Percentiles rank a stretch among this genome's conserved stretches.
These are phyloP conservation scores for Wickerhamomyces bisporus DNA, from an alignment of 805 yeast species.

Conservation along the genomic window DNA sequence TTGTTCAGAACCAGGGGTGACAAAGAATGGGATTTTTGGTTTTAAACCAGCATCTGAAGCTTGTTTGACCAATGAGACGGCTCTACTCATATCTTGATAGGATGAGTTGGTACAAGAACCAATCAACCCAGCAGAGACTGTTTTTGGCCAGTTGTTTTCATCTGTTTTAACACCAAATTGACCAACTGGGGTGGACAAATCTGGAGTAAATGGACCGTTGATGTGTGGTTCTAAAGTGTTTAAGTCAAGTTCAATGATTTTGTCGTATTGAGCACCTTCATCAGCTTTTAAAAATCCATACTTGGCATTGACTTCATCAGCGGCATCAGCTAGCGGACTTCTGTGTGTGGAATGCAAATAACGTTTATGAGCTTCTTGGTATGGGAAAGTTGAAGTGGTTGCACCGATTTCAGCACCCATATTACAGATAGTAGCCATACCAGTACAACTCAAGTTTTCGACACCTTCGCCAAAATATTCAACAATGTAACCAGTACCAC, in stretches of 20 bases:
- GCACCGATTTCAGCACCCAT: constrained; percentile 99
- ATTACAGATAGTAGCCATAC: constrained; percentile 99
- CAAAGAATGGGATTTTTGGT: constrained; percentile 88
- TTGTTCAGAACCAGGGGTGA: constrained; percentile 98
- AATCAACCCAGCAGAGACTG: constrained; percentile 87
- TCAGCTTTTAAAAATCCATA: constrained; percentile 75
- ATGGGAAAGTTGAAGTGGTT: constrained; percentile 96
- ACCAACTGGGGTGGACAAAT: constrained; percentile 89
- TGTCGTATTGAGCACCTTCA: constrained; percentile 84
- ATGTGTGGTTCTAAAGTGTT: constrained; percentile 87
- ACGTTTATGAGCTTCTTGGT: constrained; percentile 71
- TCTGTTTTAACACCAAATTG: constrained; percentile 67
- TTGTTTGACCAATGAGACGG: constrained; percentile 82
- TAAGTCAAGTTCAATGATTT: constrained; percentile 86
- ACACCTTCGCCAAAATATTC: constrained; percentile 98
- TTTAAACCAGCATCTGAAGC: constrained; percentile 83
- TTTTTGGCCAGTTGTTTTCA: constrained; percentile 79
- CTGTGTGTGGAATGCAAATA: constrained; percentile 84
- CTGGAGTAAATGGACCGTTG: constrained; percentile 98
- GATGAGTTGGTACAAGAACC: constrained; percentile 99
- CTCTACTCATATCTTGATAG: constrained; percentile 97
- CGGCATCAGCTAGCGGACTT: constrained; percentile 76
- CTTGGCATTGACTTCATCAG: constrained; percentile 51
- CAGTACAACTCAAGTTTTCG: constrained; percentile 83
- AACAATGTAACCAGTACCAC: constrained; percentile 95